Evolutionary conservation across 352 stramenopile genomes (phyloP), one percentile per base, ranked within the genome.

Genomic region (Phytopythium ostracodes): DNA sequence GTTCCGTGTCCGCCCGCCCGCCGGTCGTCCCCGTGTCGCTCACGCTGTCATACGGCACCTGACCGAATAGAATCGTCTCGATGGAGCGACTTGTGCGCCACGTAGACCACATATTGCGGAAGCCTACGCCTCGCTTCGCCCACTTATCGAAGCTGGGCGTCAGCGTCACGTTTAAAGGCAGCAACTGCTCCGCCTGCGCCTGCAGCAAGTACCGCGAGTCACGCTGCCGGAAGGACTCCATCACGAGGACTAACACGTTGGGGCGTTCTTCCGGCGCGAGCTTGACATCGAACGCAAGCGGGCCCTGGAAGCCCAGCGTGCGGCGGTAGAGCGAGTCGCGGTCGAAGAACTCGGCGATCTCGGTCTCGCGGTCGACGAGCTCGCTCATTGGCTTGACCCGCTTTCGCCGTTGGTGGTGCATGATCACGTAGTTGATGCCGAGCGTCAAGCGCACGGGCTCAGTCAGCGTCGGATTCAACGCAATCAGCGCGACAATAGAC

Each of bases 1-100:
- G 68, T 24, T 71, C 66, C 0, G 74, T 76, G 14, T 71, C 62
- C 8, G 49, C 49, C 4, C 70, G 67, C 1, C 81, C 79, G 15
- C 49, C 62, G 0, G 79, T 84, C 29, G 76, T 91, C 0, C 77
- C 79, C 1, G 79, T 84, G 25, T 77, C 62, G 0, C 71, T 83
- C 14, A 76, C 60, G 59, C 77, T 88, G 40, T 91, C 79, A 40
- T 88, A 86, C 4, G 79, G 77, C 54, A 89, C 59, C 44, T 89
- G 81, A 0, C 73, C 81, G 47, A 89, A 91, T 4, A 91, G 56
- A 20, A 89, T 75, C 14, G 71, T 74, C 65, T 91, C 81, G 14
- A 91, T 56, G 9, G 81, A 86, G 7, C 81, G 81, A 62, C 81
- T 91, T 49, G 81, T 91, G n/a, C 73, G 75, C 75, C 72, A 88